Base-by-base conservation (phyloP, 148 eudicot genomes). In the Amaranthus palmeri region DNA sequence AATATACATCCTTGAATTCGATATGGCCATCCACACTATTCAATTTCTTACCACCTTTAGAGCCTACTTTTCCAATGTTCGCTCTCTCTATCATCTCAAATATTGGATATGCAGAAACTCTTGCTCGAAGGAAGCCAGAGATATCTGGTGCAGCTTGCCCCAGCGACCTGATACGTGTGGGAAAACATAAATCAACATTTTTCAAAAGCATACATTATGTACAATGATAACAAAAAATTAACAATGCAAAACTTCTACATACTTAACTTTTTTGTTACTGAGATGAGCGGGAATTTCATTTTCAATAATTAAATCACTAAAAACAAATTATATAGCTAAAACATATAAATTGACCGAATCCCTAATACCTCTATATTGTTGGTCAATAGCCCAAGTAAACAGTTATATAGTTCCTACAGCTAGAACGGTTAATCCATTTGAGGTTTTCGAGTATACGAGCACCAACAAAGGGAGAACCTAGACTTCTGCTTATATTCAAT, bases 141-240 rank as follows among this genome's bases (percentile, higher is more conserved):
- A 95, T 85, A 65, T 95, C 97, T 40, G 99, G 99, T 41, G 97
- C 99, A 61, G 93, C 96, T 81, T 92, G 99, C 67, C 99, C 99
- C 12, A 95, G 87, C 65, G 99, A 86, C 84, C 99, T 95, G 81
- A 68, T 58, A 47, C 49, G 73, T 55, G 63, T 72, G 41, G 55
- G 5, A 25, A 69, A 61, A 47, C 15, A 75, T 71, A 3, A 66
- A 70, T 25, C 17, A 50, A 45, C 48, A 64, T 44, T 10, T 5
- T 17, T 61, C 65, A 55, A 44, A 57, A 11, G 40, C 47, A 42
- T 51, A 40, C 41, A 50, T 15, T 10, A 43, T 36, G 18, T 11
- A 65, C 8, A 55, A 54, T 56, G 61, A 50, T 54, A 57, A 50
- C 54, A 46, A 50, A 50, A 59, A 66, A 0, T 43, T 45, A 40